Percentiles rank a stretch among this genome's conserved stretches.
Evolutionary conservation across 1,284 basidiomycete genomes (phyloP).

Genomic region (Ustilago trichophora): DNA sequence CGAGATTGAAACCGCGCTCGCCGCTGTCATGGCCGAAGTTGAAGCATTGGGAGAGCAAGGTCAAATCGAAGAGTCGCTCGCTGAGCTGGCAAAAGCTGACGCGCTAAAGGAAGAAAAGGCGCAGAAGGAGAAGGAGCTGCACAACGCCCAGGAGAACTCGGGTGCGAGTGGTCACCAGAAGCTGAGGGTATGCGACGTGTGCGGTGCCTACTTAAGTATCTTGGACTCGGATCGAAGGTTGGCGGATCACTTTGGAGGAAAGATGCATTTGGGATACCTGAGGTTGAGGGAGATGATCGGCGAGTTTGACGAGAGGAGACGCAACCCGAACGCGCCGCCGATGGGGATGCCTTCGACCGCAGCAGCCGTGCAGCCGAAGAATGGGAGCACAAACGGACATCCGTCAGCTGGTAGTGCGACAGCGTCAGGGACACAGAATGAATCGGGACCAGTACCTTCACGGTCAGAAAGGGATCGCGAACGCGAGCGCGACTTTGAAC

Average conservation of each 20-base stretch:
- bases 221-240: constrained; percentile 97
- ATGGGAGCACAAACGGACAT: constrained; percentile 12
- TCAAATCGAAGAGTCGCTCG: constrained; percentile 97
- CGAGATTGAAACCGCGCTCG: constrained; percentile 97
- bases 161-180: constrained; percentile 99
- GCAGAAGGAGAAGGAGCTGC: constrained; percentile 95
- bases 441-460: constrained; percentile 1
- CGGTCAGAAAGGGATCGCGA: constrained; percentile 36
- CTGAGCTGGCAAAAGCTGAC: constrained; percentile 95
- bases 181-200: constrained; percentile 97
- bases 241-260: constrained; percentile 99
- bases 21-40: constrained; percentile 97
- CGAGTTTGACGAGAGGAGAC: constrained; percentile 70
- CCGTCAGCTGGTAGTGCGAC: background rate
- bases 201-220: constrained; percentile 96
- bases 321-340: constrained; percentile 33
- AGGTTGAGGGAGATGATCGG: constrained; percentile 91
- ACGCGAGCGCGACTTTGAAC: constrained; percentile 43
- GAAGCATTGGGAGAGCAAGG: constrained; percentile 96
- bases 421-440: constrained; percentile 5
- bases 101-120: constrained; percentile 94
- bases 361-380: constrained; percentile 8
- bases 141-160: constrained; percentile 95
- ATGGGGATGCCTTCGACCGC: constrained; percentile 30
- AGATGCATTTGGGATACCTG: constrained; percentile 99